phyloP scores from a whole-genome alignment of 352 stramenopile species.

The Globisporangium lucens region DNA sequence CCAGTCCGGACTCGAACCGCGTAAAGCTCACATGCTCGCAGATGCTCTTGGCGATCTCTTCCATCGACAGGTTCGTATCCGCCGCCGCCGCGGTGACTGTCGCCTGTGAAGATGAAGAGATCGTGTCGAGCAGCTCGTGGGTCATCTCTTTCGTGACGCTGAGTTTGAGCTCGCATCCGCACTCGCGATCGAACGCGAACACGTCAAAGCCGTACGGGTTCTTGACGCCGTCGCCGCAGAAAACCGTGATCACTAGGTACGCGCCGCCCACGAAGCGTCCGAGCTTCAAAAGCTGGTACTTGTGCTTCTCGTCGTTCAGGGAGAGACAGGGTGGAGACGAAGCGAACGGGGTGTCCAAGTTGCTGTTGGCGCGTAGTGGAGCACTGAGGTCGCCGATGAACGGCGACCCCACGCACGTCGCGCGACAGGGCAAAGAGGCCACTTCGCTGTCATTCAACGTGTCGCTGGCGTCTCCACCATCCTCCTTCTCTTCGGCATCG shows the following conservation, averaged over 20 bases:
- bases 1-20: constrained; percentile 26
- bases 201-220: constrained; percentile 78
- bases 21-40: constrained; percentile 61
- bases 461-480: background rate
- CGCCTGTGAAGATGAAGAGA: constrained; percentile 48
- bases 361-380: background rate
- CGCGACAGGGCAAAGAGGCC: constrained; percentile 9
- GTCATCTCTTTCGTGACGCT: constrained; percentile 62
- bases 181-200: constrained; percentile 44
- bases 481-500: background rate
- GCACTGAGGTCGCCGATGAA: constrained; percentile 38
- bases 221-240: constrained; percentile 54
- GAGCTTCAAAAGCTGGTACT: constrained; percentile 64
- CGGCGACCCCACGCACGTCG: constrained; percentile 14
- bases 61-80: constrained; percentile 70
- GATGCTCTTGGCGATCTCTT: constrained; percentile 57
- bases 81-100: constrained; percentile 57
- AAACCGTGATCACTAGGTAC: constrained; percentile 68
- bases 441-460: constrained; percentile 7
- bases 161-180: constrained; percentile 45
- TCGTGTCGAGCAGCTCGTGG: constrained; percentile 53
- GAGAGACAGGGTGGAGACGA: background rate
- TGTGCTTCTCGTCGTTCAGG: constrained; percentile 20
- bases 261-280: constrained; percentile 60
- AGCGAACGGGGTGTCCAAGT: background rate